Percentiles rank a stretch among this genome's conserved stretches.
phyloP scores from a whole-genome alignment of 176 grass and related monocot genomes.

The sorghum (Sorghum bicolor) region Sorghum_bicolor_NCBIv3 NC_012877.2:5157501-5158000 shows the following conservation, averaged over 20 bases:
- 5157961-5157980: background rate
- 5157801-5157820: no score
- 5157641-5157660: constrained; percentile 76
- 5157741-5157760: background rate
- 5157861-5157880: background rate
- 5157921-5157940: background rate
- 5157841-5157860: background rate
- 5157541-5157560: constrained; percentile 14
- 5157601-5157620: constrained; percentile 72
- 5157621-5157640: constrained; percentile 48
- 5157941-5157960: constrained; percentile 11
- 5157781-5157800: background rate
- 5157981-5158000: background rate
- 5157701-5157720: no score
- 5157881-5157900: constrained; percentile 9
- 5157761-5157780: background rate
- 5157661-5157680: constrained; percentile 35
- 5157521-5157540: constrained; percentile 8
- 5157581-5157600: constrained; percentile 45
- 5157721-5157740: background rate
- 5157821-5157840: no score
- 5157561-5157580: constrained; percentile 44
- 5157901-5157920: constrained; percentile 23
- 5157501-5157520: no score
- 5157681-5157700: constrained; percentile 8